Evolutionary conservation across 306 rosid species (phyloP), one percentile per base, ranked within the genome.

Genomic region (Prunus mume): DNA sequence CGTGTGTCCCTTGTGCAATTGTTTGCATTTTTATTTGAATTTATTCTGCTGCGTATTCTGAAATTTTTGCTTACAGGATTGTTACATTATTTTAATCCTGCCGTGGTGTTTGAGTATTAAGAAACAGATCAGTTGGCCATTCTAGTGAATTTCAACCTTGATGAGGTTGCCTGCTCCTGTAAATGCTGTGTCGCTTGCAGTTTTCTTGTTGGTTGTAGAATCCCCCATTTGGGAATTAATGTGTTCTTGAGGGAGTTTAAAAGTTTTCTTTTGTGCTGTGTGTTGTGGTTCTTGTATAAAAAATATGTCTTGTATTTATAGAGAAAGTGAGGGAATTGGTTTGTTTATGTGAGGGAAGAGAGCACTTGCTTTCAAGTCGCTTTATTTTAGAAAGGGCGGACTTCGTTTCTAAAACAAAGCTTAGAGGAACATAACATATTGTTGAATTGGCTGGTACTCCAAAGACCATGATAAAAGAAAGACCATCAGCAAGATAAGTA

Each of bases 131-230:
- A 24, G 25, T 24, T 24, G 1, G 25, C 25, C 25, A 24, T 24
- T 24, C 25, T 24, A 24, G 25, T 1, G 25, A 24, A 24, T 24
- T 1, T 24, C 25, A 24, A n/a, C n/a, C 74, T 80, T 86, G 12
- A 90, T 76, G 46, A 91, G 87, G 83, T 85, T 91, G 19, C 93
- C 96, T 2, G 79, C 38, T 0, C 92, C 86, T 4, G 86, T 69
- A 2, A 91, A 69, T 45, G 90, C 68, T 20, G 58, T 81, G 0
- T 64, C 58, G 1, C 17, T 19, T 34, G 12, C 55, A n/a, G 46
- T 25, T 1, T 57, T 73, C 6, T 30, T 78, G 38, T 0, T 0
- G 38, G 38, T 32, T 0, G 38, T 32, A 32, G 38, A 32, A 32
- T 4, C 38, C 6, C 38, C 38, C 38, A 32, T 32, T 32, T 32